phyloP scores from a whole-genome alignment of 768 basidiomycete genomes.

The Sporobolomyces phaffii region DNA sequence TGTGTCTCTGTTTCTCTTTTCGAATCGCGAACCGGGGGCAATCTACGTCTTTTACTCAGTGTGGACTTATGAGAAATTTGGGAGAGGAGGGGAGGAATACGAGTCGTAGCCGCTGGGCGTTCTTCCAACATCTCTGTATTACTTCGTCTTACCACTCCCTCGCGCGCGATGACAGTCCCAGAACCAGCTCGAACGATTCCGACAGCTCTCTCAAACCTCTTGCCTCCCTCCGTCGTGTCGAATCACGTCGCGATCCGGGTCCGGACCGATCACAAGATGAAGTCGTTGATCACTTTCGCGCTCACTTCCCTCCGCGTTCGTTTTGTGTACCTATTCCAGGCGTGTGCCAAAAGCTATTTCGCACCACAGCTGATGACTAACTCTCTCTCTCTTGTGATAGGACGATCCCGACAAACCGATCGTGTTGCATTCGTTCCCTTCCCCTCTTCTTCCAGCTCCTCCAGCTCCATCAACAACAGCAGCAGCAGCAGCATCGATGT shows the following conservation, averaged over 20 bases:
- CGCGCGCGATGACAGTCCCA: not conserved
- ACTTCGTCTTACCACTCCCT: not conserved
- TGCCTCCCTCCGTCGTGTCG: not conserved
- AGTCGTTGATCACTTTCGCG: not conserved
- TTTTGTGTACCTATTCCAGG: not conserved
- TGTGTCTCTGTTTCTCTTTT: too few species aligned
- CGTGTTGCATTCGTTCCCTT: conserved; percentile 1
- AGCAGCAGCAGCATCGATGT: not conserved
- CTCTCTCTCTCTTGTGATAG: not conserved
- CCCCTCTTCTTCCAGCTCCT: not conserved
- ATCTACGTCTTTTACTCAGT: too few species aligned
- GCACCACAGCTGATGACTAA: not conserved
- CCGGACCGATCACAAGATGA: not conserved
- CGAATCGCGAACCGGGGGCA: too few species aligned
- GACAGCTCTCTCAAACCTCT: not conserved
- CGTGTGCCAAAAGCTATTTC: not conserved
- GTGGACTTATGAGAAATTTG: too few species aligned
- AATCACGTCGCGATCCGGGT: not conserved
- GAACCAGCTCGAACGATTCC: not conserved
- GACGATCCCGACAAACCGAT: conserved; percentile 1
- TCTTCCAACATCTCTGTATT: not conserved
- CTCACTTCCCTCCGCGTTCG: conserved; percentile 4
- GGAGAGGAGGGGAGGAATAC: not conserved
- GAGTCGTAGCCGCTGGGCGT: too few species aligned
- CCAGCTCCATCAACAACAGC: not conserved